Percentiles rank a stretch among this genome's conserved stretches.
Evolutionary conservation across 177 flowering plant genomes (phyloP).

Genomic region (Vitis hybrid): DNA sequence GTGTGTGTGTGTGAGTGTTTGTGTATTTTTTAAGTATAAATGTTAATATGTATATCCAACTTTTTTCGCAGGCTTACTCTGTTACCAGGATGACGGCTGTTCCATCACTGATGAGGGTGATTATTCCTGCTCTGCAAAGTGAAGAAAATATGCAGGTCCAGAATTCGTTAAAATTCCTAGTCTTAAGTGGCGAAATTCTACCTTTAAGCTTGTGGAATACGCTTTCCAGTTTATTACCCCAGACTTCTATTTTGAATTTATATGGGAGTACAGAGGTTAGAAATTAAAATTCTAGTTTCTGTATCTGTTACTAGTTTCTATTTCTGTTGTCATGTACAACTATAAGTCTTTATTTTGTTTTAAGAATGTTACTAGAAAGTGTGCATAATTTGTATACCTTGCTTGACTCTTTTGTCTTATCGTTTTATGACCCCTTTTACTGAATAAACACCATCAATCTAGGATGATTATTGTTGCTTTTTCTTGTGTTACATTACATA

Average conservation of each 20-base stretch:
- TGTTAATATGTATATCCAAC: neutral
- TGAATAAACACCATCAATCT: too few species aligned
- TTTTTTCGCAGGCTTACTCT: slow-evolving; percentile 55
- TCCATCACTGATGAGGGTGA: slow-evolving; percentile 72
- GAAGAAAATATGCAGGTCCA: slow-evolving; percentile 17
- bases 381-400: too few species aligned
- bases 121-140: slow-evolving; percentile 60
- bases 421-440: too few species aligned
- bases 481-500: too few species aligned
- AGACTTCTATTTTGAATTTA: slow-evolving; percentile 70
- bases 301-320: neutral
- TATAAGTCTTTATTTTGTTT: neutral
- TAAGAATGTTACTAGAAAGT: too few species aligned
- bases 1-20: neutral
- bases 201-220: slow-evolving; percentile 57
- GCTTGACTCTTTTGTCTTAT: too few species aligned
- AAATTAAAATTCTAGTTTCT: neutral
- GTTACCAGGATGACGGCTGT: slow-evolving; percentile 72
- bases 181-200: slow-evolving; percentile 87
- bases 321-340: neutral
- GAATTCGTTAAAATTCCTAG: slow-evolving; percentile 53
- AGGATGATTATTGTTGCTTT: too few species aligned
- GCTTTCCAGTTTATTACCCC: slow-evolving; percentile 58
- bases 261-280: slow-evolving; percentile 99
- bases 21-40: neutral